Evolutionary conservation across 1,139 yeast species (phyloP), one percentile per base, ranked within the genome.

Genomic region (Nakaseomyces nivariensis): DNA sequence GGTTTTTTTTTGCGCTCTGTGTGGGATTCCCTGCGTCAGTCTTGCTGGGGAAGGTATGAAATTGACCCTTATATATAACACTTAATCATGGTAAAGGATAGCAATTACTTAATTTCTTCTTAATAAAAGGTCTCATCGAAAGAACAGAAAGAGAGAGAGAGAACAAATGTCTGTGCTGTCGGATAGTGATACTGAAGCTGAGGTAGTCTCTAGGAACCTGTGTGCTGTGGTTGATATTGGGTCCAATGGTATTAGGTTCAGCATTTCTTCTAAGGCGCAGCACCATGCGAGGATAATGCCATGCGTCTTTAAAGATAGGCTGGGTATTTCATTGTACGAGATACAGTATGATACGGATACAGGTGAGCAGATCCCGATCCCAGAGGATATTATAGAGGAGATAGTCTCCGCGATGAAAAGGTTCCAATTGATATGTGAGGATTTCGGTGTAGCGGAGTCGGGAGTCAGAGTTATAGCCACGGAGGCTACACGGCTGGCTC

Each of bases 211-310:
- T 2, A 67, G 79, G 56, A 75, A 78, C 6, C 58, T 77, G 38
- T 72, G 75, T 27, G 81, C 78, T n/a, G 78, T 81, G 44, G 85
- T 80, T 2, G 87, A 82, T 61, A 79, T 81, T 27, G 87, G 86
- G 3, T 78, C 86, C 17, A 80, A 80, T 57, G 87, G 85, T 42
- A 75, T 81, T 48, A 67, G 88, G 50, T 81, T 82, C 60, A 77
- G 84, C 45, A 81, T 82, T 40, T 78, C 85, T 10, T 80, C 85
- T 4, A 72, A 76, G 47, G 81, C 82, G 4, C 71, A 81, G 1
- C 79, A 75, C 52, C 84, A 80, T 63, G 85, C 85, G 1, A 71
- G 89, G 52, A 78, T 80, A 4, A 76, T 82, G 74, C 88, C 89
- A 0, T 79, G 85, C 58, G 78, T 81, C 17, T 82, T 78, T 64